phyloP scores from a whole-genome alignment of 2,329 filamentous ascomycete genomes.

The Grosmannia serpens region DNA sequence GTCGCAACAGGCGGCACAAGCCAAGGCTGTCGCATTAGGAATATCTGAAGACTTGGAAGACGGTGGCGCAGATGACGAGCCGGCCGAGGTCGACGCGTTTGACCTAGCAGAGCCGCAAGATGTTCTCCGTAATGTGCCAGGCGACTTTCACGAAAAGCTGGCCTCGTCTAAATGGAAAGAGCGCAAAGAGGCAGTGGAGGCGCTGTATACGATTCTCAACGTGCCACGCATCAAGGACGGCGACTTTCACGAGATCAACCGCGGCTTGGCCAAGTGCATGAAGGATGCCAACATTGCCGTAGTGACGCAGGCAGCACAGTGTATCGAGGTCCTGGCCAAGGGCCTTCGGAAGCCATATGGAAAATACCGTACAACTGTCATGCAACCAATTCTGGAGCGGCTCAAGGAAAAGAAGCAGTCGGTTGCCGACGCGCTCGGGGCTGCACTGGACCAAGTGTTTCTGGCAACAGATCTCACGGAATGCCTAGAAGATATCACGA shows the following conservation, averaged over 20 bases:
- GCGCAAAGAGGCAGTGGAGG: constrained; percentile 85
- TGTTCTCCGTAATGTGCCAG: constrained; percentile 68
- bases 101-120: constrained; percentile 82
- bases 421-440: constrained; percentile 78
- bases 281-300: constrained; percentile 97
- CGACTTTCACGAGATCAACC: constrained; percentile 73
- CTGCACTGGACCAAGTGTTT: constrained; percentile 65
- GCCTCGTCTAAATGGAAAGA: constrained; percentile 97
- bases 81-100: constrained; percentile 65
- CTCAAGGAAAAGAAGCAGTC: constrained; percentile 93
- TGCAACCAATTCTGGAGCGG: constrained; percentile 86
- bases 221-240: constrained; percentile 87
- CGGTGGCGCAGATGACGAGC: constrained; percentile 48
- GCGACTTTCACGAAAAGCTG: constrained; percentile 71
- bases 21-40: constrained; percentile 48
- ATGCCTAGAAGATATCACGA: constrained; percentile 79
- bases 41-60: constrained; percentile 59
- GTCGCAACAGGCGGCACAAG: constrained; percentile 77
- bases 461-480: constrained; percentile 62
- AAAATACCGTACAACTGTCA: constrained; percentile 70
- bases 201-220: constrained; percentile 62
- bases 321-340: constrained; percentile 79
- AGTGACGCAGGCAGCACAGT: constrained; percentile 85
- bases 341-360: constrained; percentile 67
- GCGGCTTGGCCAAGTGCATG: constrained; percentile 87